These are phyloP conservation scores for Catunica adiposa DNA, from an alignment of 2,329 filamentous ascomycete species.

Conservation along the genomic window DNA sequence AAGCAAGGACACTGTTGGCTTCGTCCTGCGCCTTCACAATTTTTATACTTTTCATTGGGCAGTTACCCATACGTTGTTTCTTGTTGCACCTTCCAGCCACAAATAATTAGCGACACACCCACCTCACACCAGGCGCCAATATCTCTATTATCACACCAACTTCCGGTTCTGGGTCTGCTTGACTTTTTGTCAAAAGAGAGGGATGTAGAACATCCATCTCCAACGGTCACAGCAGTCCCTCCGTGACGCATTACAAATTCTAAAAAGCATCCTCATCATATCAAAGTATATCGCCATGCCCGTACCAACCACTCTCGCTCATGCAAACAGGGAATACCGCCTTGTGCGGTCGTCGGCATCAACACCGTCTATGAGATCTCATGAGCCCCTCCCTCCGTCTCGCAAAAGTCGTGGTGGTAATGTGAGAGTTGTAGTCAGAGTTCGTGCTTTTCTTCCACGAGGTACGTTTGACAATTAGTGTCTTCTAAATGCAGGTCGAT, in stretches of 20 bases:
- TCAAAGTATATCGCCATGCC: slow-evolving; percentile 24
- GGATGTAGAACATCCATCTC: slow-evolving; percentile 26
- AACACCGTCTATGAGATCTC: slow-evolving; percentile 59
- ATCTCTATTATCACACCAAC: neutral
- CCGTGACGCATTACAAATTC: slow-evolving; percentile 17
- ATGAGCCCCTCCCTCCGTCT: slow-evolving; percentile 44
- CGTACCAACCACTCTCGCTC: slow-evolving; percentile 25
- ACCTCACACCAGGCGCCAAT: neutral
- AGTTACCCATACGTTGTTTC: neutral
- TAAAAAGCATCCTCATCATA: slow-evolving; percentile 21
- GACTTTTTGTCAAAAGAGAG: slow-evolving; percentile 2
- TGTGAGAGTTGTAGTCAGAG: slow-evolving; percentile 67
- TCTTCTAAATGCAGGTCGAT: neutral
- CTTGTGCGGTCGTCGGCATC: slow-evolving; percentile 51
- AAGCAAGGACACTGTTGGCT: neutral
- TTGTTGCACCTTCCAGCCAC: neutral
- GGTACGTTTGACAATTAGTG: slow-evolving; percentile 32
- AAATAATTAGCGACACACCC: neutral
- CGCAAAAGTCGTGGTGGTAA: slow-evolving; percentile 53
- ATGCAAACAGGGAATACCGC: slow-evolving; percentile 26
- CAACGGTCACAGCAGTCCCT: slow-evolving; percentile 19
- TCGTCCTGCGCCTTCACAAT: neutral
- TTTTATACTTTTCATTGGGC: neutral
- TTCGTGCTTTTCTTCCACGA: slow-evolving; percentile 62
- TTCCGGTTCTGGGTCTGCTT: neutral